Base-by-base conservation (phyloP, 1,284 basidiomycete genomes). In the Stygiomarasmius scandens region DNA sequence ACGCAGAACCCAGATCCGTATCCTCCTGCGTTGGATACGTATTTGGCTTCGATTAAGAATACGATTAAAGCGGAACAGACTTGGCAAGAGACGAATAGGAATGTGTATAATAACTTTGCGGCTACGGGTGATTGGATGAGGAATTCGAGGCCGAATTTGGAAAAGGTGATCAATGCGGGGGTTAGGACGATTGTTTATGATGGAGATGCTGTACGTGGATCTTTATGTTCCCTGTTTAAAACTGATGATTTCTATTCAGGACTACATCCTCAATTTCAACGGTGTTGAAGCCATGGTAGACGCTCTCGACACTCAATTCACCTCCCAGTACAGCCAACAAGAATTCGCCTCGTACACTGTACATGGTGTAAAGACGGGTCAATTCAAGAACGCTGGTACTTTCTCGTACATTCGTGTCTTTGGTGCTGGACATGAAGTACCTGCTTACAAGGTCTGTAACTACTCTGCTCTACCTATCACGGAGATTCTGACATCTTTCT, bases 281-380 rank as follows among this genome's bases (percentile, higher is more conserved):
- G 85, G 85, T 2, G 78, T 87, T 10, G 85, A 87, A 69, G 78
- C 79, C 0, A 84, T 87, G 84, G 83, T 82, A n/a, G 70, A 77
- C 60, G 70, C 69, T 20, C 71, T 84, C 14, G 64, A 74, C 32
- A 81, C 75, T 16, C 64, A 74, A 32, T 78, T 78, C 63, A 73
- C 71, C 1, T 6, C 71, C 0, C 5, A 59, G 3, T 83, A 74
- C 59, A 67, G 73, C 47, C 58, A 71, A 51, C 74, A 81, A 63
- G 22, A 63, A 3, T 83, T 84, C 67, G 61, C 73, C 14, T 74
- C 75, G 55, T 86, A 75, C 69, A 83, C 75, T 2, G 83, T 86
- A 25, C 63, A 69, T 3, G 85, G 84, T 0, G 71, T 78, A 53
- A 47, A 67, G 0, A 72, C 84, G 2, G 85, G 83, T 1, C 65